Percentiles rank a stretch among this genome's conserved stretches.
phyloP scores from a whole-genome alignment of 768 basidiomycete species.

The Pleurotus pulmonarius region DNA sequence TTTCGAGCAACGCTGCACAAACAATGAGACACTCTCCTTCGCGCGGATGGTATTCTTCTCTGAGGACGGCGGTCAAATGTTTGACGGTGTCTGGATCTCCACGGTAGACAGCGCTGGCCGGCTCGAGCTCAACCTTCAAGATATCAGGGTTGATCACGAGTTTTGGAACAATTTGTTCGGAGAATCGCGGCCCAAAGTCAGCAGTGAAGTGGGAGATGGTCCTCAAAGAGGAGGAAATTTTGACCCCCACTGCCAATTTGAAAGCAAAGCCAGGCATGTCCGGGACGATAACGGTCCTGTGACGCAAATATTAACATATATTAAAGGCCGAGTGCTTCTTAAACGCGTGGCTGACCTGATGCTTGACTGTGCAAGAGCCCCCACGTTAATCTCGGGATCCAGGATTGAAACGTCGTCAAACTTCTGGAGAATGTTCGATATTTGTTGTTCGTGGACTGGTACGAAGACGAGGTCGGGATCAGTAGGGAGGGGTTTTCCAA shows the following conservation, averaged over 20 bases:
- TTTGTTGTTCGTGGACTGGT: conserved; percentile 53
- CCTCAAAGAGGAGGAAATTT: conserved; percentile 53
- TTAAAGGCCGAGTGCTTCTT: not conserved
- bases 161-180: conserved; percentile 43
- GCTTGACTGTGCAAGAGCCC: conserved; percentile 47
- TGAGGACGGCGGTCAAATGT: conserved; percentile 48
- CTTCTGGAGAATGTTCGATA: conserved; percentile 38
- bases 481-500: conserved; percentile 20
- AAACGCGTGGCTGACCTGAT: conserved; percentile 34
- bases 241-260: conserved; percentile 52
- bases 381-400: conserved; percentile 34
- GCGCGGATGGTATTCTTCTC: conserved; percentile 36
- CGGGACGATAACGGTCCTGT: conserved; percentile 44
- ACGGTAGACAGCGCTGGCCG: conserved; percentile 43
- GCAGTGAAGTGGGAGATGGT: conserved; percentile 61
- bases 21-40: conserved; percentile 43
- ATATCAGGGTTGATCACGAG: conserved; percentile 39
- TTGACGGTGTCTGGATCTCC: conserved; percentile 44
- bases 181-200: conserved; percentile 55
- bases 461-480: conserved; percentile 32
- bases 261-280: conserved; percentile 41
- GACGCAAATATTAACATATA: conserved; percentile 5
- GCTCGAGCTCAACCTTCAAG: conserved; percentile 43
- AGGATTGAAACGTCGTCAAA: conserved; percentile 40
- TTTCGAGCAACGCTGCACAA: conserved; percentile 50